These are phyloP conservation scores for Cucumis melo DNA, from an alignment of 306 rosid species.

Conservation along the genomic window DNA sequence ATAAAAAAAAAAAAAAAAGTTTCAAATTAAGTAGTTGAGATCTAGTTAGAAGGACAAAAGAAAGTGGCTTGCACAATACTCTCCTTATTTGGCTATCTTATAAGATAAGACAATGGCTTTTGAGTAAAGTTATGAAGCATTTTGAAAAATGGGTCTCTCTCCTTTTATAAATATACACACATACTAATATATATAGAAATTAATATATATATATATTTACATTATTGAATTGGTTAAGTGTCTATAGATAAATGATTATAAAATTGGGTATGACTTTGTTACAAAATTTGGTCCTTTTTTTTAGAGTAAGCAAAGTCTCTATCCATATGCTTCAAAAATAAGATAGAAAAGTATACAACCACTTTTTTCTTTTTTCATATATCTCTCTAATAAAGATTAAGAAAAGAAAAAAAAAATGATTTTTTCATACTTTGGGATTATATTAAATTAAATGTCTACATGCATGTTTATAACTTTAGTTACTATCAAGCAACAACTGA, in stretches of 20 bases:
- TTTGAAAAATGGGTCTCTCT: not conserved
- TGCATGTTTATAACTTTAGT: not conserved
- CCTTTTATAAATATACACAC: not conserved
- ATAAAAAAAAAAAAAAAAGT: not conserved
- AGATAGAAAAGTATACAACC: not conserved
- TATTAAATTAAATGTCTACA: no score
- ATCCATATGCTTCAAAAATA: constrained; percentile 7
- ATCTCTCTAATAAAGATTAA: no score
- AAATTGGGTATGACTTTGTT: constrained; percentile 6
- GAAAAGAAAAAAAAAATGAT: no score
- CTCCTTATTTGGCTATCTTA: not conserved
- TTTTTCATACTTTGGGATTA: no score
- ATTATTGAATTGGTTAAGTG: constrained; percentile 6
- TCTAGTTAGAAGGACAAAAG: not conserved
- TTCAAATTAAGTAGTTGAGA: not conserved
- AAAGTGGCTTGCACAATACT: not conserved
- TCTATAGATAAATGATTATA: not conserved
- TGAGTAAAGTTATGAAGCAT: constrained; percentile 2
- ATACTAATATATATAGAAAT: not conserved
- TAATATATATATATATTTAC: not conserved
- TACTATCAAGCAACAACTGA: not conserved
- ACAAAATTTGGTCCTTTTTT: not conserved
- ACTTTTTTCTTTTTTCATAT: not conserved
- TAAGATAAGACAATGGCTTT: constrained; percentile 4
- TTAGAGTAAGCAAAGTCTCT: constrained; percentile 2